Conservation (phyloP, 225 moss, liverwort and hornwort species). For the Takakia lepidozioides region DNA sequence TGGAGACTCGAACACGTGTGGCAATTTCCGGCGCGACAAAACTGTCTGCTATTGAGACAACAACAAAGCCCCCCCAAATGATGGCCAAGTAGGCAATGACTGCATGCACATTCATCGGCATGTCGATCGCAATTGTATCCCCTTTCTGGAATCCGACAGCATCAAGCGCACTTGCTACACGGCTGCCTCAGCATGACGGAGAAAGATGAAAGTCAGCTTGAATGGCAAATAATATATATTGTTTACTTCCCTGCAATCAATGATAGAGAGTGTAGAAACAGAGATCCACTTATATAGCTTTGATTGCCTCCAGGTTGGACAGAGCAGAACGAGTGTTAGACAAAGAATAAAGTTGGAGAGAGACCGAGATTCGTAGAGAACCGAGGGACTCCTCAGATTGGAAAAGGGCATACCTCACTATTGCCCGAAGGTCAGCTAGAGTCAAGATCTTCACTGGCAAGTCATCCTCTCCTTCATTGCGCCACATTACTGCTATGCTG, state of each 20-base stretch:
- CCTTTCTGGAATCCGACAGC: slow-evolving; percentile 52
- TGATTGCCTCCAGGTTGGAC: too few relatives aligned
- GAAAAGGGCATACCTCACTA: slow-evolving; percentile 67
- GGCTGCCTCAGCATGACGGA: too few relatives aligned
- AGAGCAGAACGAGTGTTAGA: too few relatives aligned
- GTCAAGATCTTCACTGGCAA: slow-evolving; percentile 41
- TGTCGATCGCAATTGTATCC: slow-evolving; percentile 76
- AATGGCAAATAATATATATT: too few relatives aligned
- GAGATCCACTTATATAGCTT: too few relatives aligned
- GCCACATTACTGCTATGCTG: slow-evolving; percentile 56
- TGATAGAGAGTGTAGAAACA: too few relatives aligned
- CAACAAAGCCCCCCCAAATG: slow-evolving; percentile 73
- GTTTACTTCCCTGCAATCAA: too few relatives aligned
- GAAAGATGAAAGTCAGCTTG: too few relatives aligned
- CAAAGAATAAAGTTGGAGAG: too few relatives aligned
- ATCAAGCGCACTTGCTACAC: slow-evolving; percentile 57
- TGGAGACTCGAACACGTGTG: slow-evolving; percentile 62
- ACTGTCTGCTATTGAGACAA: slow-evolving; percentile 84
- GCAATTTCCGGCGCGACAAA: slow-evolving; percentile 76
- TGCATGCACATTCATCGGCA: slow-evolving; percentile 85
- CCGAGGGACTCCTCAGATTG: too few relatives aligned
- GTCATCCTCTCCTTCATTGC: slow-evolving; percentile 78
- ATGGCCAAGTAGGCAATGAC: slow-evolving; percentile 82
- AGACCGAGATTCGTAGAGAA: too few relatives aligned
- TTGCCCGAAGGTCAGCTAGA: slow-evolving; percentile 46